These are phyloP conservation scores for Colletotrichum truncatum DNA, from an alignment of 2,329 filamentous ascomycete species.

Conservation along the genomic window DNA sequence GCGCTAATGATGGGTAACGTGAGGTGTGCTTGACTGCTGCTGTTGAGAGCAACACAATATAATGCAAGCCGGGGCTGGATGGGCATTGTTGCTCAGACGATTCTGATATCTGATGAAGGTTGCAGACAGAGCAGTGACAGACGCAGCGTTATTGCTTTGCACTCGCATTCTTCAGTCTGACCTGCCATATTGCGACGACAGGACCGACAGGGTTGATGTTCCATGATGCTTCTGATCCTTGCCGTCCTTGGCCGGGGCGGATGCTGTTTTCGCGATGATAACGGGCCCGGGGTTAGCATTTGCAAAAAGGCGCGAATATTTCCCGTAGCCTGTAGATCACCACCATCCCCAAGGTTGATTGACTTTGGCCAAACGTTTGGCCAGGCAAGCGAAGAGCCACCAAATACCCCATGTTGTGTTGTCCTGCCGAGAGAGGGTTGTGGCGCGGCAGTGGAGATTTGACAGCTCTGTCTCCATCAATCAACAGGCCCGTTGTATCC, in stretches of 20 bases:
- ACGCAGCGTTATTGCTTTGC: constrained; percentile 20
- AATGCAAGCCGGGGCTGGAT: constrained; percentile 7
- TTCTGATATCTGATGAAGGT: constrained; percentile 31
- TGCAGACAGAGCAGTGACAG: constrained; percentile 13
- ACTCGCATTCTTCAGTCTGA: constrained; percentile 30
- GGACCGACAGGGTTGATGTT: constrained; percentile 30
- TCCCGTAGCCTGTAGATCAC: constrained; percentile 28
- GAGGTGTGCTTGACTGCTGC: constrained; percentile 18
- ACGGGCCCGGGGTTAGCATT: constrained; percentile 21
- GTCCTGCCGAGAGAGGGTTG: constrained; percentile 24
- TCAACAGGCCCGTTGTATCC: constrained; percentile 17
- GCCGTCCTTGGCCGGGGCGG: constrained; percentile 25
- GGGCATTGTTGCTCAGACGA: constrained; percentile 5
- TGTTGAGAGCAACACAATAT: not conserved
- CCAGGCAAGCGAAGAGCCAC: constrained; percentile 23
- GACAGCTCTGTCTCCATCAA: constrained; percentile 25
- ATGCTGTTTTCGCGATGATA: constrained; percentile 29
- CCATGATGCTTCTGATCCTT: constrained; percentile 29
- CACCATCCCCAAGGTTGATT: constrained; percentile 18
- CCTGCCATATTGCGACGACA: constrained; percentile 30
- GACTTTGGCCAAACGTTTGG: constrained; percentile 18
- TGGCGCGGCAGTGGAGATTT: constrained; percentile 24
- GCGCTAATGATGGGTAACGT: not conserved
- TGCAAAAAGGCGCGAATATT: constrained; percentile 27
- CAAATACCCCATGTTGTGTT: constrained; percentile 16